Percentiles rank a stretch among this genome's conserved stretches.
Conservation (phyloP, 2,329 filamentous ascomycete species). For the Alternaria sp. region DNA sequence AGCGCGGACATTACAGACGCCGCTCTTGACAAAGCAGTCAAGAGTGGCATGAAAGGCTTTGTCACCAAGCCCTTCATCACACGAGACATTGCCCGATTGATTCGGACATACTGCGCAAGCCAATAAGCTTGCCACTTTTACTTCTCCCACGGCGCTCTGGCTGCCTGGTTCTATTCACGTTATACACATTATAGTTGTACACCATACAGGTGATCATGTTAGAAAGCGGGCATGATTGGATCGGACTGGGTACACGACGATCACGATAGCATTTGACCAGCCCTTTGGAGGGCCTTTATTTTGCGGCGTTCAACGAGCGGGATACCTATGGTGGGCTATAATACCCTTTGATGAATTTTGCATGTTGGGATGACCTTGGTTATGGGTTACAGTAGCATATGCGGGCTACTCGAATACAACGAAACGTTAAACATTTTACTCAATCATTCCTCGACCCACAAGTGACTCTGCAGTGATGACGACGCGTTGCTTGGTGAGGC, state of each 20-base stretch:
- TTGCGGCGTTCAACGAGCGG: conserved; percentile 18
- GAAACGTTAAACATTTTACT: conserved; percentile 1
- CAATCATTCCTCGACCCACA: background rate
- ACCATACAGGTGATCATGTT: conserved; percentile 2
- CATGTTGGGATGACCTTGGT: conserved; percentile 11
- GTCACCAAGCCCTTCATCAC: conserved; percentile 75
- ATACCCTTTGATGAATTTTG: conserved; percentile 23
- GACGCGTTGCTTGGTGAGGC: background rate
- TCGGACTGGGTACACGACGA: conserved; percentile 27
- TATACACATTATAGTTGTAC: conserved; percentile 23
- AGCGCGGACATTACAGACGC: conserved; percentile 73
- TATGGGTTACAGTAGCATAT: conserved; percentile 11
- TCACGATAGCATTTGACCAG: conserved; percentile 27
- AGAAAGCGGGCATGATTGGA: conserved; percentile 4
- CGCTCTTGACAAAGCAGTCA: conserved; percentile 67
- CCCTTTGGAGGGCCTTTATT: conserved; percentile 11
- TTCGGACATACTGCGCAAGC: conserved; percentile 57
- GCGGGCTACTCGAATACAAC: conserved; percentile 1
- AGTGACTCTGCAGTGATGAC: background rate
- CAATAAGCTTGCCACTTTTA: conserved; percentile 11
- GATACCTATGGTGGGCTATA: conserved; percentile 16
- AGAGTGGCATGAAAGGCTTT: conserved; percentile 73
- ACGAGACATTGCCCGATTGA: conserved; percentile 68
- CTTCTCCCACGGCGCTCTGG: conserved; percentile 4
- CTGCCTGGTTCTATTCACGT: conserved; percentile 21